These are phyloP conservation scores for Boletales sp. DNA, from an alignment of 768 basidiomycete genomes.

Conservation along the genomic window DNA sequence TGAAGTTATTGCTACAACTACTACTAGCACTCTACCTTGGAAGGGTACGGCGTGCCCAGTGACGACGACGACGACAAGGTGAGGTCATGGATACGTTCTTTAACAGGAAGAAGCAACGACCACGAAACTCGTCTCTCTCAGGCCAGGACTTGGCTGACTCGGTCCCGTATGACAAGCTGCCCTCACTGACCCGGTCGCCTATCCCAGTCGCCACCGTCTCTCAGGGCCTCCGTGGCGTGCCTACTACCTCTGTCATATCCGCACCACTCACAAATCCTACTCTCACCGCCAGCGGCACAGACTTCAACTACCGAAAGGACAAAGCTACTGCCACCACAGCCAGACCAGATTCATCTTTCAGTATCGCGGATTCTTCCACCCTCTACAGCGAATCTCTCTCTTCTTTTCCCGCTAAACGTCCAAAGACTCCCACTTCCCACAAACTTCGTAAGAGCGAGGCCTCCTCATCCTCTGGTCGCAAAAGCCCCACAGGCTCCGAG, in stretches of 20 bases:
- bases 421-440: slow-evolving; percentile 34
- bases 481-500: slow-evolving; percentile 52
- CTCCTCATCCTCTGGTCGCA: slow-evolving; percentile 45
- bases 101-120: slow-evolving; percentile 54
- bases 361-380: slow-evolving; percentile 57
- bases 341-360: slow-evolving; percentile 52
- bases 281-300: slow-evolving; percentile 67
- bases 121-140: slow-evolving; percentile 62
- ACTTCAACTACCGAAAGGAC: slow-evolving; percentile 62
- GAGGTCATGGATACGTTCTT: slow-evolving; percentile 61
- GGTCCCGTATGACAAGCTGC: slow-evolving; percentile 69
- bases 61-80: slow-evolving; percentile 9
- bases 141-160: slow-evolving; percentile 63
- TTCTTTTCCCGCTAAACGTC: slow-evolving; percentile 34
- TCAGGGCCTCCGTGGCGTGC: slow-evolving; percentile 48
- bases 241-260: slow-evolving; percentile 47
- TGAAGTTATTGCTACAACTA: neutral
- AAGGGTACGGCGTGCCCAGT: slow-evolving; percentile 8
- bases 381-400: slow-evolving; percentile 49
- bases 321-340: slow-evolving; percentile 28
- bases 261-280: slow-evolving; percentile 84
- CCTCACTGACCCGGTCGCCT: slow-evolving; percentile 52
- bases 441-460: slow-evolving; percentile 51
- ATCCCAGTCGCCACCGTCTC: slow-evolving; percentile 52
- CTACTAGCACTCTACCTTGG: neutral